Base-by-base conservation (phyloP, 371 early-diverging fungal species). In the Phascolomyces articulosus region DNA sequence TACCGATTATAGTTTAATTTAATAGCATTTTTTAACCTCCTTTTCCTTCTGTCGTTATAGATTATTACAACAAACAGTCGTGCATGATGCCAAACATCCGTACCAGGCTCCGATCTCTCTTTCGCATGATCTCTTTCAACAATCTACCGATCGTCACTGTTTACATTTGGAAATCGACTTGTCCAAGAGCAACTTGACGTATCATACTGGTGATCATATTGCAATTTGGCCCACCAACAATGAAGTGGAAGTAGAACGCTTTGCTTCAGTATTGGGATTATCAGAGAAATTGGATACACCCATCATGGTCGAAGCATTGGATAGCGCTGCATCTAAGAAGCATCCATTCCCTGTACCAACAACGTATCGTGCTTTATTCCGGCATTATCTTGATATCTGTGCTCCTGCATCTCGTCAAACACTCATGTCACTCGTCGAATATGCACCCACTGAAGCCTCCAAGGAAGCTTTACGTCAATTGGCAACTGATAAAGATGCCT, bases 131-230 rank as follows among this genome's bases (percentile, higher is more conserved):
- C 77, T 96, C 26, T 94, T 93, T 66, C 62, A 77, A 3, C 79
- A 78, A n/a, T 62, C 77, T 31, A 23, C 21, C 51, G 90, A 89
- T 58, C 93, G 98, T 55, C 86, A 92, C 66, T 93, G 96, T 72
- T 73, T 96, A 59, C 99, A 98, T 75, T 71, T 97, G 64, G 99
- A 98, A 65, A 80, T 98, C 13, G 97, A 96, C 65, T 81, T 97
- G 38, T 65, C 79, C 6, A 92, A 87, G 47, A 87, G 91, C 18
- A 93, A 91, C 26, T 71, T 98, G 63, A 78, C 72, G 24, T 98
- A 98, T 69, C 86, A 91, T 60, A 84, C 96, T 10, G 99, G 99
- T 55, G 99, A 98, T 70, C 98, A 98, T 68, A 83, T 96, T 60
- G 98, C 95, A n/a, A 82, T 98, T 54, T 96, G 90, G 87, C 93